Evolutionary conservation across 495 filamentous ascomycete species (phyloP).

Genomic region (Aspergillus campestris): DNA sequence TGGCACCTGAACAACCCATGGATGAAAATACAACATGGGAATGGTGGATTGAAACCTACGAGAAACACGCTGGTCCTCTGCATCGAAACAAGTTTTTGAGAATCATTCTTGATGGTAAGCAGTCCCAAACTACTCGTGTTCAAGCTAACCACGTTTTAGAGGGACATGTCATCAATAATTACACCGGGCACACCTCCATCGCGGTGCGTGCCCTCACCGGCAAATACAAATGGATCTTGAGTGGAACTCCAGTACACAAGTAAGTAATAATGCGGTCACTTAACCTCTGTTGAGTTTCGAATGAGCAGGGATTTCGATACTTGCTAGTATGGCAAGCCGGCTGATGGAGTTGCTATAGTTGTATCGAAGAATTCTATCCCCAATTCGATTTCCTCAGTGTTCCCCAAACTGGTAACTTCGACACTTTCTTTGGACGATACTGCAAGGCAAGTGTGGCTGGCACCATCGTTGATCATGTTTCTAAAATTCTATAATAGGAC

Average conservation of each 20-base stretch:
- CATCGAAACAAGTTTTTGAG: slow-evolving; percentile 45
- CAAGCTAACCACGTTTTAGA: slow-evolving; percentile 10
- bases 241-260: slow-evolving; percentile 56
- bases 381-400: slow-evolving; percentile 54
- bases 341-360: slow-evolving; percentile 10
- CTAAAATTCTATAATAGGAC: slow-evolving; percentile 9
- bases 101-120: slow-evolving; percentile 49
- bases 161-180: slow-evolving; percentile 57
- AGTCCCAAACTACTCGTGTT: neutral
- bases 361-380: slow-evolving; percentile 44
- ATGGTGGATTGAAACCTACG: slow-evolving; percentile 28
- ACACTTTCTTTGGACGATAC: slow-evolving; percentile 43
- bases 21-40: slow-evolving; percentile 18
- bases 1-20: slow-evolving; percentile 16
- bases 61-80: slow-evolving; percentile 29
- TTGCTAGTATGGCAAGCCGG: neutral
- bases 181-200: slow-evolving; percentile 32
- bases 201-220: slow-evolving; percentile 47
- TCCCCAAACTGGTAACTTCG: slow-evolving; percentile 27
- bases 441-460: slow-evolving; percentile 17
- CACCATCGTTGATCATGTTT: neutral
- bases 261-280: slow-evolving; percentile 1
- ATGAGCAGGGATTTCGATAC: slow-evolving; percentile 12
- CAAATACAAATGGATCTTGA: slow-evolving; percentile 50
- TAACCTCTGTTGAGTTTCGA: neutral